phyloP scores from a whole-genome alignment of 306 rosid genomes.

The Vigna hirtella region DNA sequence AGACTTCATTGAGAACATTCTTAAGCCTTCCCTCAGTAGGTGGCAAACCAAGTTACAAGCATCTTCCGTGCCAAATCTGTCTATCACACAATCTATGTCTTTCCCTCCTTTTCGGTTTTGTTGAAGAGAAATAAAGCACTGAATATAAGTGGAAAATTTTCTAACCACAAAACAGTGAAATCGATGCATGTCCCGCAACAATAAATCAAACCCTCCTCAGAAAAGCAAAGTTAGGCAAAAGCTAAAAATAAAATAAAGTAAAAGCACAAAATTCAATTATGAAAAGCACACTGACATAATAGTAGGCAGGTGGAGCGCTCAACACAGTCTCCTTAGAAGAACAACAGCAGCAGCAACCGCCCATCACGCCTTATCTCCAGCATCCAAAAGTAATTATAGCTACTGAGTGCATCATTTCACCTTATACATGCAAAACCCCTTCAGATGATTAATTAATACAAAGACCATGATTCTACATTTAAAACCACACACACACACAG shows the following conservation, averaged over 20 bases:
- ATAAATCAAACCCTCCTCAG: background rate
- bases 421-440: constrained; percentile 46
- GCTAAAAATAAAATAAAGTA: background rate
- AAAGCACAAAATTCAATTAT: constrained; percentile 16
- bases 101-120: background rate
- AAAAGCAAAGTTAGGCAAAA: constrained; percentile 4
- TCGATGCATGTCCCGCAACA: constrained; percentile 8
- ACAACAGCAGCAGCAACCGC: constrained; percentile 81
- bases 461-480: constrained; percentile 13
- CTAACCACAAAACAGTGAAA: background rate
- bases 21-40: constrained; percentile 29
- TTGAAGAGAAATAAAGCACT: background rate
- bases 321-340: constrained; percentile 61
- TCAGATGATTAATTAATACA: constrained; percentile 20
- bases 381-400: constrained; percentile 41
- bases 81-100: background rate
- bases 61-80: background rate
- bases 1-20: constrained; percentile 24
- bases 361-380: constrained; percentile 68
- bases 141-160: background rate
- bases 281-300: constrained; percentile 58
- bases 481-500: background rate
- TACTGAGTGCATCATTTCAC: constrained; percentile 54
- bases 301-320: constrained; percentile 61
- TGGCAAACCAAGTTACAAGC: constrained; percentile 30